phyloP scores from a whole-genome alignment of 2,329 filamentous ascomycete species.

The Claviceps humidiphila region DNA sequence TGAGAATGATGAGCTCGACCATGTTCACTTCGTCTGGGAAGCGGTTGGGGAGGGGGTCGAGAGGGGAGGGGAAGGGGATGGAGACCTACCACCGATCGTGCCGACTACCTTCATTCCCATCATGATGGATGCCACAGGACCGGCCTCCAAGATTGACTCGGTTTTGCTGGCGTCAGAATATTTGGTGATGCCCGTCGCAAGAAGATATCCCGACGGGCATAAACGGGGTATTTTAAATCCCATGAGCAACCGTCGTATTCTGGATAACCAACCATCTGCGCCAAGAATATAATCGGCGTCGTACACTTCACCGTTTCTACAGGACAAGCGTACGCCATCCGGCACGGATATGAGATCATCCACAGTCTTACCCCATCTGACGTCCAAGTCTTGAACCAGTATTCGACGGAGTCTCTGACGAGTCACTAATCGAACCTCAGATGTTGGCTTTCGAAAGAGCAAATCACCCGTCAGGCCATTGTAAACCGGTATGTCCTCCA shows the following conservation, averaged over 20 bases:
- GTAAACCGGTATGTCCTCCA: slow-evolving; percentile 19
- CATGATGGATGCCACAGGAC: slow-evolving; percentile 18
- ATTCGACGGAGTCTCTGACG: slow-evolving; percentile 20
- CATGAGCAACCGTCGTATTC: slow-evolving; percentile 18
- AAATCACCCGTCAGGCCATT: slow-evolving; percentile 22
- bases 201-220: slow-evolving; percentile 15
- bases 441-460: slow-evolving; percentile 20
- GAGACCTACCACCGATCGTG: slow-evolving; percentile 17
- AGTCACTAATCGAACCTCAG: slow-evolving; percentile 21
- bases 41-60: too few relatives aligned
- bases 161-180: slow-evolving; percentile 15
- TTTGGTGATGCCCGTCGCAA: slow-evolving; percentile 16
- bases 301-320: slow-evolving; percentile 11
- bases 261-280: slow-evolving; percentile 18
- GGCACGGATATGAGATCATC: slow-evolving; percentile 1
- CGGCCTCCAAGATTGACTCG: slow-evolving; percentile 13
- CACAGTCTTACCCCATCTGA: slow-evolving; percentile 18
- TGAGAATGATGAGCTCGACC: neutral
- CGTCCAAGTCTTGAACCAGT: slow-evolving; percentile 18
- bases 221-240: slow-evolving; percentile 12
- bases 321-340: slow-evolving; percentile 12
- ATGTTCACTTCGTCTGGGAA: too few relatives aligned
- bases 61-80: neutral
- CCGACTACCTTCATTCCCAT: slow-evolving; percentile 17
- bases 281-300: slow-evolving; percentile 15